phyloP scores from a whole-genome alignment of 768 basidiomycete genomes.

The Rhizopogon vesiculosus region DNA sequence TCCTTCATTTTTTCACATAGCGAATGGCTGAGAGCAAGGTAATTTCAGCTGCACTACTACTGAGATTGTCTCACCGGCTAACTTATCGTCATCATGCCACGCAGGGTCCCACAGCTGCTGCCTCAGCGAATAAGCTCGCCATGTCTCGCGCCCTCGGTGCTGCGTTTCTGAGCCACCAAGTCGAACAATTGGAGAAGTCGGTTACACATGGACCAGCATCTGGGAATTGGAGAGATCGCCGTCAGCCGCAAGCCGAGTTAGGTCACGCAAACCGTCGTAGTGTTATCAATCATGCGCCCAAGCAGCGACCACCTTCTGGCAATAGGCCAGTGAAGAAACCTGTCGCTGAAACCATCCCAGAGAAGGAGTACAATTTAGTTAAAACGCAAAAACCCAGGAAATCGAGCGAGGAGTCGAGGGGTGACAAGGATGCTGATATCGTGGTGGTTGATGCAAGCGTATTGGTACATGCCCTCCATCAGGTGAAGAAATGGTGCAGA shows the following conservation, averaged over 20 bases:
- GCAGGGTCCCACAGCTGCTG: conserved; percentile 19
- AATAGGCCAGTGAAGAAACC: conserved; percentile 21
- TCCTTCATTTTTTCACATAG: neutral
- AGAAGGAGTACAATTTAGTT: conserved; percentile 16
- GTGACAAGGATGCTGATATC: conserved; percentile 63
- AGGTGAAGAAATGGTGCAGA: conserved; percentile 79
- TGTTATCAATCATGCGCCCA: conserved; percentile 11
- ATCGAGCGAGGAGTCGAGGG: conserved; percentile 21
- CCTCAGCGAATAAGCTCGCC: conserved; percentile 55
- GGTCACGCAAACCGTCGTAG: conserved; percentile 13
- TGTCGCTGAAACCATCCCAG: conserved; percentile 7
- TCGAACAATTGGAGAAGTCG: conserved; percentile 81
- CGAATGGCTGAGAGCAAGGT: conserved; percentile 5
- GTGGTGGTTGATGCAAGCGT: conserved; percentile 81
- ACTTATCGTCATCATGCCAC: neutral
- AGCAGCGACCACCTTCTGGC: conserved; percentile 17
- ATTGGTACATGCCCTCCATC: conserved; percentile 68
- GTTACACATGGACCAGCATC: conserved; percentile 50
- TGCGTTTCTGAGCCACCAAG: conserved; percentile 83
- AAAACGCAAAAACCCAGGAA: conserved; percentile 15
- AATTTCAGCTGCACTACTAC: neutral
- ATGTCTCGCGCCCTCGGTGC: conserved; percentile 87
- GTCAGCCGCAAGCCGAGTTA: conserved; percentile 20
- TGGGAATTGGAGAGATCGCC: conserved; percentile 59
- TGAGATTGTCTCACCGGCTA: neutral